These are phyloP conservation scores for Stentor roeselii DNA, from an alignment of 73 alveolate genomes.

Conservation along the genomic window DNA sequence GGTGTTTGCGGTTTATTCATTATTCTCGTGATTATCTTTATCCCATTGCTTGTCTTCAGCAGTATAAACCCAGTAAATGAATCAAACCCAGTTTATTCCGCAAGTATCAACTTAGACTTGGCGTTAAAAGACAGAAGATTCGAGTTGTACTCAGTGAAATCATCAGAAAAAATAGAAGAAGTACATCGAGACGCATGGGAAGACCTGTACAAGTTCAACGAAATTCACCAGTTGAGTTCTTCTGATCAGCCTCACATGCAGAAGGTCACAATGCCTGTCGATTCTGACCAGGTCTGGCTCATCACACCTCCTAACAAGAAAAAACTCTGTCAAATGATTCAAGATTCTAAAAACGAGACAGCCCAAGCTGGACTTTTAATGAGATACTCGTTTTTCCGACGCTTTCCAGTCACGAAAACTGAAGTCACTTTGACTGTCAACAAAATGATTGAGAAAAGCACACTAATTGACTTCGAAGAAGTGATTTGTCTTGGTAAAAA, in stretches of 20 bases:
- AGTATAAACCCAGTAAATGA: slow-evolving; percentile 75
- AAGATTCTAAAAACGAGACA: neutral
- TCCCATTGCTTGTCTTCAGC: slow-evolving; percentile 79
- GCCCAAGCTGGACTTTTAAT: neutral
- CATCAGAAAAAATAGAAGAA: neutral
- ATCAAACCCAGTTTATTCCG: slow-evolving; percentile 62
- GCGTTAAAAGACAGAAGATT: slow-evolving; percentile 11
- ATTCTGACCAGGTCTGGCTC: slow-evolving; percentile 63
- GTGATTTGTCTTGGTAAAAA: neutral
- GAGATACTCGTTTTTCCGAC: neutral
- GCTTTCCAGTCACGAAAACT: neutral
- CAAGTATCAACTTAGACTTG: slow-evolving; percentile 50
- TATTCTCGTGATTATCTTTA: slow-evolving; percentile 62
- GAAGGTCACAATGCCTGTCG: slow-evolving; percentile 51
- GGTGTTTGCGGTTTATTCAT: slow-evolving; percentile 61
- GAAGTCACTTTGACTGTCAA: neutral
- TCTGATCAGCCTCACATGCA: slow-evolving; percentile 50
- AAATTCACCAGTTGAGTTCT: slow-evolving; percentile 33
- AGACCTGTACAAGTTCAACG: neutral
- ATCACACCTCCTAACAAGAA: slow-evolving; percentile 50
- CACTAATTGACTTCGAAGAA: neutral
- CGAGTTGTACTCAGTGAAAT: slow-evolving; percentile 25
- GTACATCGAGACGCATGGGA: neutral
- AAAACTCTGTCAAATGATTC: neutral
- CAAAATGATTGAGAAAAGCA: neutral